Evolutionary conservation across 352 stramenopile genomes (phyloP), one percentile per base, ranked within the genome.

Genomic region (Globisporangium irregulare): DNA sequence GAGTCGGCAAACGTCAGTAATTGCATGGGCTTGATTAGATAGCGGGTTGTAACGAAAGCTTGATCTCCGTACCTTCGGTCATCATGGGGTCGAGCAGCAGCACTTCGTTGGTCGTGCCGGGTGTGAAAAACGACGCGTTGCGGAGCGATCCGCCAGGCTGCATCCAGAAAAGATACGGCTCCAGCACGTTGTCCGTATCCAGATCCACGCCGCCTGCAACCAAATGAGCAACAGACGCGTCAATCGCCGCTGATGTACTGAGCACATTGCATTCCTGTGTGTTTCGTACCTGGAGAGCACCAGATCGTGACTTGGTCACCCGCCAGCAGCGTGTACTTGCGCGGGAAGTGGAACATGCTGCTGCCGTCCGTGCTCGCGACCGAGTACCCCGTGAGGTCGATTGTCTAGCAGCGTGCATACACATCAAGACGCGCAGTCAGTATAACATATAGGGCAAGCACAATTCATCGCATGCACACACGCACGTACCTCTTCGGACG

Each of bases 291-390:
- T 14, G 87, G 87, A 32, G 80, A 80, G 67, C 84, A 94, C 87
- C 87, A 95, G 18, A 95, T 70, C 56, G 84, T 93, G 53, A 93
- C 86, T 55, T 95, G 84, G 46, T 93, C 86, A n/a, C 87, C 87
- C 9, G 81, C 75, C 0, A 90, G 64, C 22, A 95, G 68, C 12
- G 87, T 88, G 64, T 95, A 95, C 8, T 72, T 77, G 32, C 43
- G 15, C 10, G 87, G 87, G 71, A 95, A 94, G 34, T 46, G 63
- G 70, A 95, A 95, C 24, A 82, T 69, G 41, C 80, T 75, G 64
- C 38, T 71, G 29, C 73, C 77, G 64, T 80, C 76, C 4, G 71
- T 71, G 62, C 83, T 86, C 0, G 74, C 69, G 25, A 95, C 71
- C 2, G 72, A 73, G 71, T 87, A 93, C 36, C 82, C 81, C 4